A percentile compares a stretch with the other conserved stretches of the same genome.
These are phyloP conservation scores for Oryza coarctata DNA, from an alignment of 176 grass and related monocot genomes.

Conservation along the genomic window DNA sequence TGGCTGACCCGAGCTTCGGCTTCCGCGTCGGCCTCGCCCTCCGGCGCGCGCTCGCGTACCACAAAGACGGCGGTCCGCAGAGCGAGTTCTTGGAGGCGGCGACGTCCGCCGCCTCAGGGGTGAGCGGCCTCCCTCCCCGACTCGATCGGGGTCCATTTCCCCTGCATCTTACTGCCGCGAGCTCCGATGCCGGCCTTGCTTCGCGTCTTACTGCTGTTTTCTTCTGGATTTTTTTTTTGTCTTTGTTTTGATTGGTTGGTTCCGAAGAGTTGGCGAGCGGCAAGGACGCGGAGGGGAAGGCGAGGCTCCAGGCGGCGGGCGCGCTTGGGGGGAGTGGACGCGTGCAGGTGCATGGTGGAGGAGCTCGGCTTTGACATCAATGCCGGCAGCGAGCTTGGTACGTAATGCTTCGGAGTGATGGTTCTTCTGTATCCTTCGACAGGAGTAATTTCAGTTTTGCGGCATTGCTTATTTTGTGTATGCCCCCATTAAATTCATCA, in stretches of 20 bases:
- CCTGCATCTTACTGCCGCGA: too few relatives aligned
- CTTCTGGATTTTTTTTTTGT: too few relatives aligned
- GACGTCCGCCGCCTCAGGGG: slow-evolving; percentile 35
- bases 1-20: slow-evolving; percentile 10
- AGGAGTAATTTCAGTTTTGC: neutral
- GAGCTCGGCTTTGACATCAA: slow-evolving; percentile 42
- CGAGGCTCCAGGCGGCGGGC: slow-evolving; percentile 33
- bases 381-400: slow-evolving; percentile 15
- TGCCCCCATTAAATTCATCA: neutral
- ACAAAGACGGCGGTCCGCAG: neutral
- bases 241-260: neutral
- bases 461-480: neutral
- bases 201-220: neutral
- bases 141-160: neutral
- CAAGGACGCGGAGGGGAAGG: slow-evolving; percentile 28
- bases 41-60: slow-evolving; percentile 16
- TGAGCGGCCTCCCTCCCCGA: neutral
- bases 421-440: neutral
- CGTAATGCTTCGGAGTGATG: neutral
- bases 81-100: slow-evolving; percentile 39
- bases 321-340: slow-evolving; percentile 28
- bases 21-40: slow-evolving; percentile 7
- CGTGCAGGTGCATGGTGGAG: slow-evolving; percentile 37
- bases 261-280: slow-evolving; percentile 37
- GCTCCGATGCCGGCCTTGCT: neutral